Conservation (phyloP, 768 basidiomycete species). For the Mycena belliarum region DNA sequence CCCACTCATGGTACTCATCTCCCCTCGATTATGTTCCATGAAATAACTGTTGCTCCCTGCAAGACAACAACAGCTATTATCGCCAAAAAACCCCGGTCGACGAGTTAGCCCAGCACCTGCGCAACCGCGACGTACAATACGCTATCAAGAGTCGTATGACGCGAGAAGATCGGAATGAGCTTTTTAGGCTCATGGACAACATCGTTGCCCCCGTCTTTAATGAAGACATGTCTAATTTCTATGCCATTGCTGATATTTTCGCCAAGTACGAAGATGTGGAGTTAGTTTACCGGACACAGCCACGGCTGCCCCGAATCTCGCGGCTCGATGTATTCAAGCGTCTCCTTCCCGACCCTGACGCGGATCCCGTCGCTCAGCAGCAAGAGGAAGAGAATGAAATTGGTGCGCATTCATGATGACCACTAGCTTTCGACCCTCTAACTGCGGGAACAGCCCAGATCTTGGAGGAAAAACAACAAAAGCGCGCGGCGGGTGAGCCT, state of each 20-base stretch:
- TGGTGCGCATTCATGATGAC: neutral
- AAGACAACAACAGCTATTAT: conserved; percentile 21
- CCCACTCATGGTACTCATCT: neutral
- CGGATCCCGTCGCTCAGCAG: neutral
- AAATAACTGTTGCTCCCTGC: neutral
- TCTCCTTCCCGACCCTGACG: conserved; percentile 11
- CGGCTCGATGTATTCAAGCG: conserved; percentile 22
- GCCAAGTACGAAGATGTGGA: conserved; percentile 21
- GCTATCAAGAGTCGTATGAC: conserved; percentile 9
- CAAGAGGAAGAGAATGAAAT: conserved; percentile 7
- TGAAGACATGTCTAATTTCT: conserved; percentile 15
- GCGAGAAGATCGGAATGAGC: conserved; percentile 4
- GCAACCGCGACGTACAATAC: conserved; percentile 16
- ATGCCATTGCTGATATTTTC: conserved; percentile 19
- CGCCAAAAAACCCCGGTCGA: conserved; percentile 17
- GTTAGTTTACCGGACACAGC: conserved; percentile 8
- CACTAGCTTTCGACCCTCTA: too few relatives aligned
- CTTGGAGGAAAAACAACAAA: neutral
- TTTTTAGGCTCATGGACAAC: conserved; percentile 12
- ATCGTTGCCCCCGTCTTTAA: conserved; percentile 17
- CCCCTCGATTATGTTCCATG: neutral
- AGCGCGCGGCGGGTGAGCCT: conserved; percentile 6
- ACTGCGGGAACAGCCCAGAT: conserved; percentile 2
- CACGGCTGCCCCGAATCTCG: conserved; percentile 15
- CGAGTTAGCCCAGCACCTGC: conserved; percentile 14